Conservation (phyloP, 2,329 filamentous ascomycete species). For the Dothistroma pini region DNA sequence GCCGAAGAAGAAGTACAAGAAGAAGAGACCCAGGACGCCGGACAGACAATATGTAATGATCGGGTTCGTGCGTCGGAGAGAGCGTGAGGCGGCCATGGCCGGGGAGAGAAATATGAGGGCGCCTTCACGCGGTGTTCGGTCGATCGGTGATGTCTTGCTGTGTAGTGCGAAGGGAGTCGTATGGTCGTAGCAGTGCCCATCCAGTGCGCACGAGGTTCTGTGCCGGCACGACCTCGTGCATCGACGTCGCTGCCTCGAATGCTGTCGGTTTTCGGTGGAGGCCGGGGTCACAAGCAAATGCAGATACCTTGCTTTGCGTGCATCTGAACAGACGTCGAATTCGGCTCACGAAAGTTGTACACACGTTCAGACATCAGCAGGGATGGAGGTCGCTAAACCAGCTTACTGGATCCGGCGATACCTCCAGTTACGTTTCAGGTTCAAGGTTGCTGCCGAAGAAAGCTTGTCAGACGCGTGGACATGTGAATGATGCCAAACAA, state of each 20-base stretch:
- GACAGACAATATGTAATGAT: constrained; percentile 71
- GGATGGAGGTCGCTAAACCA: background rate
- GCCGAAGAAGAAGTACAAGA: constrained; percentile 48
- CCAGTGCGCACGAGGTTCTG: background rate
- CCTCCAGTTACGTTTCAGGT: background rate
- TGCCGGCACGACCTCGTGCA: background rate
- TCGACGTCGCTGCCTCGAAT: background rate
- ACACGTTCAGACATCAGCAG: background rate
- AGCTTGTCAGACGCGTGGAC: background rate
- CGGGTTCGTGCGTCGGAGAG: constrained; percentile 74
- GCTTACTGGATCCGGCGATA: too few relatives aligned
- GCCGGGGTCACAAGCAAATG: too few relatives aligned
- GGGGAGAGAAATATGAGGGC: constrained; percentile 7
- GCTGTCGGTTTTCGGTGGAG: too few relatives aligned
- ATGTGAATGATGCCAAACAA: too few relatives aligned
- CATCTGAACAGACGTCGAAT: too few relatives aligned
- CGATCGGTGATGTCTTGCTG: background rate
- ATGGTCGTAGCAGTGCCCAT: background rate
- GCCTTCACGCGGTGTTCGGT: background rate
- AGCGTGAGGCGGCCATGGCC: constrained; percentile 59
- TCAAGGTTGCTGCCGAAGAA: background rate
- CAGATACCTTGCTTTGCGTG: too few relatives aligned
- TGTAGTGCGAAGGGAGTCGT: background rate
- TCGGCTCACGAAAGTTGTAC: background rate
- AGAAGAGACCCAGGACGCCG: constrained; percentile 63